Conservation (phyloP, 805 yeast genomes). For the Yamadazyma phyllophila region DNA sequence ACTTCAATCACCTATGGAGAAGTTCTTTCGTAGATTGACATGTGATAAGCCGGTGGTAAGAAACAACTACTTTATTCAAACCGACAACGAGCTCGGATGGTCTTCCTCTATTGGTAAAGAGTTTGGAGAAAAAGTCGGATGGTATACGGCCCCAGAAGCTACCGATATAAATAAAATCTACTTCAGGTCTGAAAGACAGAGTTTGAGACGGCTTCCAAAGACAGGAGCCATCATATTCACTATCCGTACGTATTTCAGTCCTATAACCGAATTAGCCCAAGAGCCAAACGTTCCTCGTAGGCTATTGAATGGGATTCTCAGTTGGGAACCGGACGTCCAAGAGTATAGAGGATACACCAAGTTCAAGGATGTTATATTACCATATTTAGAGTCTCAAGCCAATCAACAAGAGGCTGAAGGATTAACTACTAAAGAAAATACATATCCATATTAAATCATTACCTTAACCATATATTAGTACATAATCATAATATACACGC, state of each 20-base stretch:
- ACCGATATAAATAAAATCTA: conserved; percentile 44
- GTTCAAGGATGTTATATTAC: conserved; percentile 52
- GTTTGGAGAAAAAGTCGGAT: conserved; percentile 49
- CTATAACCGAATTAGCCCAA: conserved; percentile 49
- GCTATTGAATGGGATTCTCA: conserved; percentile 53
- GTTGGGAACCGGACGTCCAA: conserved; percentile 61
- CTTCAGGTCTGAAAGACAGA: conserved; percentile 65
- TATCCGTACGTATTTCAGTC: conserved; percentile 60
- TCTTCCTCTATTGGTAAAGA: conserved; percentile 63
- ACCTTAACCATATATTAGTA: conserved; percentile 15
- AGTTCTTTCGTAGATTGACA: conserved; percentile 55
- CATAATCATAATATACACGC: conserved; percentile 18
- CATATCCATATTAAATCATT: conserved; percentile 39
- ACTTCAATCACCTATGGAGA: conserved; percentile 62
- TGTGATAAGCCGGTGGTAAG: conserved; percentile 65
- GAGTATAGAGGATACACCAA: conserved; percentile 58
- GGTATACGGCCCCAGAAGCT: conserved; percentile 61
- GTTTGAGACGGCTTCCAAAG: conserved; percentile 57
- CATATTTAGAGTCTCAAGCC: conserved; percentile 51
- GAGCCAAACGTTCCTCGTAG: conserved; percentile 65
- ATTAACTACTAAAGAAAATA: conserved; percentile 35
- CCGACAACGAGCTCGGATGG: conserved; percentile 64
- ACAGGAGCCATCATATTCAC: conserved; percentile 60
- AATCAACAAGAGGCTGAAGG: conserved; percentile 48
- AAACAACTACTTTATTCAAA: conserved; percentile 64